Evolutionary conservation across 2,329 filamentous ascomycete species (phyloP).

Genomic region (Alternaria dauci): DNA sequence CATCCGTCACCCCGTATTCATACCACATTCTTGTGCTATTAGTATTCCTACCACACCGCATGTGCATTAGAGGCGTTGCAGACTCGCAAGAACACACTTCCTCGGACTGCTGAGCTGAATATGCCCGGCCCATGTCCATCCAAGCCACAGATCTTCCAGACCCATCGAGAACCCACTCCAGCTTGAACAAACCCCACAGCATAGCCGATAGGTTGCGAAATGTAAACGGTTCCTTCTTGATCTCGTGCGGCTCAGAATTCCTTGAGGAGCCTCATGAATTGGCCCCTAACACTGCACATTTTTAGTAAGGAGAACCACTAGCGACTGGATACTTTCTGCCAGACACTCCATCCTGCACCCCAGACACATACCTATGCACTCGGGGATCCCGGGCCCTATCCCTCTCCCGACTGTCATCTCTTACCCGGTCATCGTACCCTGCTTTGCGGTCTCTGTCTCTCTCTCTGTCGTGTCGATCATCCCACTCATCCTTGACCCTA

Average conservation of each 20-base stretch:
- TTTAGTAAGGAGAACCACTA: conserved; percentile 31
- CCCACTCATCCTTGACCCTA: conserved; percentile 39
- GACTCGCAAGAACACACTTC: not conserved
- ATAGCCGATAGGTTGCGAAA: not conserved
- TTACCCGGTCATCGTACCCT: not conserved
- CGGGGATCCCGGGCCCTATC: conserved; percentile 33
- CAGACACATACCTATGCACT: conserved; percentile 45
- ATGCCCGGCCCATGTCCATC: conserved; percentile 1
- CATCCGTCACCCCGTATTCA: not conserved
- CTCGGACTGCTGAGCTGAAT: not conserved
- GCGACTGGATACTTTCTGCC: conserved; percentile 44
- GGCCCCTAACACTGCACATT: conserved; percentile 25
- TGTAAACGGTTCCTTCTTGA: not conserved
- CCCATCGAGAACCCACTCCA: conserved; percentile 1
- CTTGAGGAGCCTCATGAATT: conserved; percentile 28
- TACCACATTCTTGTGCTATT: not conserved
- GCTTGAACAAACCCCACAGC: not conserved
- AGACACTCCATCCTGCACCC: conserved; percentile 47
- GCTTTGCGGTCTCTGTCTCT: conserved; percentile 6
- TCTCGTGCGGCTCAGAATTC: conserved; percentile 26
- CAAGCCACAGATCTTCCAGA: conserved; percentile 15
- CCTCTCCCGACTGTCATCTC: conserved; percentile 26
- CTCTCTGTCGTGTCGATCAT: conserved; percentile 21
- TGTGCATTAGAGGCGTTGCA: not conserved
- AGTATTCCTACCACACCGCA: not conserved